phyloP scores from a whole-genome alignment of 2,329 filamentous ascomycete species.

The Neobulgaria alba region DNA sequence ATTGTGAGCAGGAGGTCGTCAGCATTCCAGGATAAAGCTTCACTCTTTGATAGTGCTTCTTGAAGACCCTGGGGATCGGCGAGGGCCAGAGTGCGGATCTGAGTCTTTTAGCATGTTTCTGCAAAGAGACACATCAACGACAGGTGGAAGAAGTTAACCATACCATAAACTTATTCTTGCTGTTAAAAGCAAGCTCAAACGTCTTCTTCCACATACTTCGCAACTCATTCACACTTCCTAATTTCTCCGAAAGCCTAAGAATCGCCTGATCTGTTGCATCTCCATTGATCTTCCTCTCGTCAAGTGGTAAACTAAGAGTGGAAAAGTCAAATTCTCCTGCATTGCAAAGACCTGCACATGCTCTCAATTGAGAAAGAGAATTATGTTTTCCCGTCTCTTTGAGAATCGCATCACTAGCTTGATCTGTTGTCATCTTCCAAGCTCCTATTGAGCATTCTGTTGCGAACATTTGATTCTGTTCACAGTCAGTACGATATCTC shows the following conservation, averaged over 20 bases:
- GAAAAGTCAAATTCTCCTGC: conserved; percentile 64
- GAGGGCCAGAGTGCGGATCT: conserved; percentile 49
- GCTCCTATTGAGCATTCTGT: conserved; percentile 55
- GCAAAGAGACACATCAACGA: not conserved
- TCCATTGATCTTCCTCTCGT: conserved; percentile 56
- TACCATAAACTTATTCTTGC: conserved; percentile 71
- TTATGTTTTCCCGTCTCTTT: conserved; percentile 25
- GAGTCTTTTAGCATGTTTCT: not conserved
- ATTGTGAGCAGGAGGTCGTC: conserved; percentile 47
- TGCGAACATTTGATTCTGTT: conserved; percentile 60
- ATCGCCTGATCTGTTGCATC: conserved; percentile 71
- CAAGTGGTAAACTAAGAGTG: conserved; percentile 47
- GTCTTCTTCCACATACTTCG: conserved; percentile 53
- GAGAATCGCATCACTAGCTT: conserved; percentile 36
- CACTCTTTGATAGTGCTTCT: conserved; percentile 7
- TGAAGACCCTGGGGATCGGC: conserved; percentile 20
- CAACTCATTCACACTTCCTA: conserved; percentile 50
- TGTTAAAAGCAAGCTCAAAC: conserved; percentile 66
- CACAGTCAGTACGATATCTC: not conserved
- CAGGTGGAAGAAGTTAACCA: not conserved
- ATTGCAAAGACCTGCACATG: conserved; percentile 60
- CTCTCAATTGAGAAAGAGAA: conserved; percentile 48
- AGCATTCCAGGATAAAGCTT: conserved; percentile 6
- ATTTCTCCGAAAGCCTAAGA: conserved; percentile 58
- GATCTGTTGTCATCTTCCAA: conserved; percentile 34